Evolutionary conservation across 2,329 filamentous ascomycete species (phyloP).

Genomic region (Setomelanomma holmii): DNA sequence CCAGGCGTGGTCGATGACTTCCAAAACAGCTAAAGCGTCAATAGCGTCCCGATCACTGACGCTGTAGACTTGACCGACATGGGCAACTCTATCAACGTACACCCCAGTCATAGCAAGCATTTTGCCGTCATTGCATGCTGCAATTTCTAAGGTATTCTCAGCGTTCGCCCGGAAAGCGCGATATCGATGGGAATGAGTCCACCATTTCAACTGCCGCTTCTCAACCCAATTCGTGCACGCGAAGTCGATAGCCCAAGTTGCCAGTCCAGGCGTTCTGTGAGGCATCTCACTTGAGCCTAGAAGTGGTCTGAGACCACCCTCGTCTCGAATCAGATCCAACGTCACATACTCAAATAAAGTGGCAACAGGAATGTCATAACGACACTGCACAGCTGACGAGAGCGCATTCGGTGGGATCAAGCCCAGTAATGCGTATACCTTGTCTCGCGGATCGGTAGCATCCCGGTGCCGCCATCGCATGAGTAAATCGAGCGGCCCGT

Average conservation of each 20-base stretch:
- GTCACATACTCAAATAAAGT: conserved; percentile 18
- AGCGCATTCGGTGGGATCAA: conserved; percentile 7
- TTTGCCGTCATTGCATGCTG: background rate
- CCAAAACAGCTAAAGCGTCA: background rate
- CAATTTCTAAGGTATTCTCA: background rate
- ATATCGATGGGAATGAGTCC: conserved; percentile 26
- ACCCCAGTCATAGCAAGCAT: conserved; percentile 4
- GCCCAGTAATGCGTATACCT: conserved; percentile 31
- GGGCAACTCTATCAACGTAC: conserved; percentile 9
- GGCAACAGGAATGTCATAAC: conserved; percentile 9
- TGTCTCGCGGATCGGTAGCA: conserved; percentile 32
- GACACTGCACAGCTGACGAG: conserved; percentile 9
- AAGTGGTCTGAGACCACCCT: conserved; percentile 15
- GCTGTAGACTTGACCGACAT: conserved; percentile 2
- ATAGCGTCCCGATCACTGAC: background rate
- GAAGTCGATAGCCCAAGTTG: conserved; percentile 29
- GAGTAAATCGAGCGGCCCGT: conserved; percentile 16
- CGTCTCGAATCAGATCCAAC: conserved; percentile 16
- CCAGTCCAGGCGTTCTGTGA: conserved; percentile 8
- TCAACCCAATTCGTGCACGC: conserved; percentile 17
- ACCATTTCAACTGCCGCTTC: conserved; percentile 25
- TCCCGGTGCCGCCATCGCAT: conserved; percentile 27
- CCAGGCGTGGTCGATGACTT: background rate
- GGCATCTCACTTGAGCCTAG: conserved; percentile 17
- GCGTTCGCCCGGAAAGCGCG: conserved; percentile 10